Conservation (phyloP, 1,284 basidiomycete species). For the Mycena sp. region DNA sequence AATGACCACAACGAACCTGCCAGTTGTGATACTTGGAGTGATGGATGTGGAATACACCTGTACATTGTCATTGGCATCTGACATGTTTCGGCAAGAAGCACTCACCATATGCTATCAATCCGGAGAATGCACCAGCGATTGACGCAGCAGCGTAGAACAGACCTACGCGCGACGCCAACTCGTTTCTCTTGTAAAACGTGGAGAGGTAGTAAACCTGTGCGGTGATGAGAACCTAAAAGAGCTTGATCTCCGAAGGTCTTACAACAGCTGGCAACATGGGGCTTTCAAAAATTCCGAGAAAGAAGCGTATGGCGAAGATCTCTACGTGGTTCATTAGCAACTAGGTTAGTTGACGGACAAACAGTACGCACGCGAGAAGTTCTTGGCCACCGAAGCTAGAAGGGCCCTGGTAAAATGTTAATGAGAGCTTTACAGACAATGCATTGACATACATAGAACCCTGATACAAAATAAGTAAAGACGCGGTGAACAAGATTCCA, state of each 20-base stretch:
- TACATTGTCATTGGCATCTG: not conserved
- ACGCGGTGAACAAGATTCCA: not conserved
- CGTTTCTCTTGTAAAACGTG: conserved; percentile 59
- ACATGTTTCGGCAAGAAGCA: not conserved
- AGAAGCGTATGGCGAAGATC: conserved; percentile 57
- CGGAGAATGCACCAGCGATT: conserved; percentile 57
- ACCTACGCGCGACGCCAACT: conserved; percentile 58
- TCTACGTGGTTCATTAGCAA: conserved; percentile 35
- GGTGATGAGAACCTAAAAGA: not conserved
- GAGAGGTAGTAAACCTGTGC: conserved; percentile 56
- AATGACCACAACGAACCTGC: conserved; percentile 29
- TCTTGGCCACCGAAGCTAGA: conserved; percentile 50
- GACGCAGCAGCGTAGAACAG: conserved; percentile 55
- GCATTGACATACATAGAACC: conserved; percentile 48
- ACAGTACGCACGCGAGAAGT: conserved; percentile 46
- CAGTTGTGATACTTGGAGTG: conserved; percentile 52
- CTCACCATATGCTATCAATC: conserved; percentile 35
- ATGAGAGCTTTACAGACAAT: not conserved
- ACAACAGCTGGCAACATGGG: conserved; percentile 57
- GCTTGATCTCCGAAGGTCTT: not conserved
- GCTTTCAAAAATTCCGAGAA: conserved; percentile 57
- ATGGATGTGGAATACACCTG: conserved; percentile 56
- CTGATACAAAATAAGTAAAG: conserved; percentile 33
- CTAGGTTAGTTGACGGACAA: not conserved
- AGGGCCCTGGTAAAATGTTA: conserved; percentile 44